These are phyloP conservation scores for Leccinum obscurum DNA, from an alignment of 768 basidiomycete genomes.

Conservation along the genomic window DNA sequence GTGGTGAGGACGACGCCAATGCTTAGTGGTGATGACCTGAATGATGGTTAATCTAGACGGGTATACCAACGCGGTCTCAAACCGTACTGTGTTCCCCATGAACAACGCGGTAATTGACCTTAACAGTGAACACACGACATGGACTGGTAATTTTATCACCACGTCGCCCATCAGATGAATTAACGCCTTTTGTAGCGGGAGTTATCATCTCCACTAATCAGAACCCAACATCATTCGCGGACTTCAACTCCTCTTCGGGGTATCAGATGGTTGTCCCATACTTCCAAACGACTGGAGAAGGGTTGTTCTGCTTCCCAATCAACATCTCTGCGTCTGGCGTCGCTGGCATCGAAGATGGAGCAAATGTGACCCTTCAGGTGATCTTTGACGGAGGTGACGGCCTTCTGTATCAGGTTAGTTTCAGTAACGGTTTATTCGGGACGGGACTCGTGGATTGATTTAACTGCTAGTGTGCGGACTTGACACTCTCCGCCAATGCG, in stretches of 20 bases:
- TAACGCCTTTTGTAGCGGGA: constrained; percentile 39
- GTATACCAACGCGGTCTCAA: constrained; percentile 49
- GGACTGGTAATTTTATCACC: constrained; percentile 46
- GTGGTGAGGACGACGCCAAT: constrained; percentile 47
- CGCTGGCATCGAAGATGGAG: constrained; percentile 54
- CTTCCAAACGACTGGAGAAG: constrained; percentile 54
- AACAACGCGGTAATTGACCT: constrained; percentile 58
- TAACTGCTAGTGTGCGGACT: constrained; percentile 67
- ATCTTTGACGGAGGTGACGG: constrained; percentile 73
- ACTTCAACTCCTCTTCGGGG: constrained; percentile 52
- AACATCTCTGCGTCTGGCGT: constrained; percentile 53
- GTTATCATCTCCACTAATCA: constrained; percentile 54
- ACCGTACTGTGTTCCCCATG: constrained; percentile 71
- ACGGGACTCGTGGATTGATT: neutral
- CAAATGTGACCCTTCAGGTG: constrained; percentile 74
- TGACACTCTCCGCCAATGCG: constrained; percentile 60
- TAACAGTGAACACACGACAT: constrained; percentile 63
- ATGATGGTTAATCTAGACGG: constrained; percentile 49
- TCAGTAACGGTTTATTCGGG: neutral
- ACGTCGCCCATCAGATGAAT: neutral
- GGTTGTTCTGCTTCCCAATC: constrained; percentile 66
- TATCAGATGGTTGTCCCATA: constrained; percentile 45
- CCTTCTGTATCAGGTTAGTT: constrained; percentile 60
- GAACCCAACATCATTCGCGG: constrained; percentile 60
- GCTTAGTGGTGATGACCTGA: neutral